A percentile compares a stretch with the other conserved stretches of the same genome.
Evolutionary conservation across 768 basidiomycete species (phyloP).

Genomic region (Suillus subaureus): DNA sequence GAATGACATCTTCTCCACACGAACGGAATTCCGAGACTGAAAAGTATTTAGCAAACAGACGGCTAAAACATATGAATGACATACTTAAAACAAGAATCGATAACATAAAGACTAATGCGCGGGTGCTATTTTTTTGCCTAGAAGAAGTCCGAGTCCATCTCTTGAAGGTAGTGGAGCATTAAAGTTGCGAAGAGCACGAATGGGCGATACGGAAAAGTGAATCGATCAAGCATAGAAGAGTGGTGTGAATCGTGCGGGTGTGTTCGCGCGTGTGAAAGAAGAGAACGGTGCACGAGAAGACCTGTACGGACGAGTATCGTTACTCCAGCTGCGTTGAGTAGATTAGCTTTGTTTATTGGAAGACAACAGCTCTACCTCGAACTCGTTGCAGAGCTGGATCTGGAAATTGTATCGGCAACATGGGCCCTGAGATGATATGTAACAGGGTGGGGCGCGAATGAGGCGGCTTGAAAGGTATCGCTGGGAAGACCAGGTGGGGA

Average conservation of each 20-base stretch:
- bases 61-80: background rate
- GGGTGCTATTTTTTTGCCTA: too few relatives aligned
- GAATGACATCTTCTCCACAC: background rate
- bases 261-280: constrained; percentile 20
- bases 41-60: background rate
- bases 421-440: constrained; percentile 18
- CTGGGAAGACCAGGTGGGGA: constrained; percentile 19
- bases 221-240: constrained; percentile 23
- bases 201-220: constrained; percentile 3
- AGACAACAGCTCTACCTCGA: constrained; percentile 28
- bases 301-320: constrained; percentile 23
- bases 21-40: background rate
- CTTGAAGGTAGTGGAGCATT: background rate
- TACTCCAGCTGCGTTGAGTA: constrained; percentile 30
- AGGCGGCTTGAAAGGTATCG: constrained; percentile 17
- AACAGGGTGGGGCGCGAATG: constrained; percentile 27
- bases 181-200: constrained; percentile 6
- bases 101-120: constrained; percentile 1
- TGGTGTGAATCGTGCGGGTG: constrained; percentile 12
- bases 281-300: constrained; percentile 16
- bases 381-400: constrained; percentile 36
- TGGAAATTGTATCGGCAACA: constrained; percentile 29
- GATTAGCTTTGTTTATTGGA: constrained; percentile 5
- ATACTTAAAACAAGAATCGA: constrained; percentile 8
- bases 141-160: background rate